Base-by-base conservation (phyloP, 805 yeast genomes). In the Kazachstania martiniae region DNA sequence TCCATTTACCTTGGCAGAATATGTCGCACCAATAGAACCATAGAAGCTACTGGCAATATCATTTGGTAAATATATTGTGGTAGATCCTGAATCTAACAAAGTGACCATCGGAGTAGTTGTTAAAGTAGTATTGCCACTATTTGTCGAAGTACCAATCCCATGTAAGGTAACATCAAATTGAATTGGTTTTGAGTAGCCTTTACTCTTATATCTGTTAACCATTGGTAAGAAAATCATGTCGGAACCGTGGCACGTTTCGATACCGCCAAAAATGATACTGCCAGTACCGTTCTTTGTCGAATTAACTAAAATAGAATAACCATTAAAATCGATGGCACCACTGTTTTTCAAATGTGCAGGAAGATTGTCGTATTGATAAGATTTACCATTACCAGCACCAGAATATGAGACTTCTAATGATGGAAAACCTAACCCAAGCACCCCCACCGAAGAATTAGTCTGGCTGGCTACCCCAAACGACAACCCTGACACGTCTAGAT, bases 351-450 rank as follows among this genome's bases (percentile, higher is more conserved):
- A 33, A 19, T 37, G 27, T 26, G 34, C 16, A 16, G 50, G 50
- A 32, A 46, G 44, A 27, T 41, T 43, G 25, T 25, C 22, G 21
- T 38, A 40, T 22, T 33, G 25, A 21, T 36, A 33, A 21, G 26
- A 13, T 26, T 27, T 12, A 16, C 27, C 24, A 9, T 53, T 44
- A 56, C 14, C 54, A 16, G 17, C 25, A 21, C 59, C 56, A 3
- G 65, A 48, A 39, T 58, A 58, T 3, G 86, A 77, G 4, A 69
- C 63, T 53, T 85, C 94, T 34, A 80, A 65, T 16, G 73, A 78
- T 9, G 69, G 58, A 18, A 77, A 64, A 3, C 68, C 60, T 9
- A 65, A 53, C 29, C 70, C 73, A 29, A 74, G 73, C 37, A 84
- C 56, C 36, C 63, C 64, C 44, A 59, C 56, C 4, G 51, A 39